Evolutionary conservation across 208 protist species (phyloP), one percentile per base, ranked within the genome.

Genomic region (Angomonas deanei): DNA sequence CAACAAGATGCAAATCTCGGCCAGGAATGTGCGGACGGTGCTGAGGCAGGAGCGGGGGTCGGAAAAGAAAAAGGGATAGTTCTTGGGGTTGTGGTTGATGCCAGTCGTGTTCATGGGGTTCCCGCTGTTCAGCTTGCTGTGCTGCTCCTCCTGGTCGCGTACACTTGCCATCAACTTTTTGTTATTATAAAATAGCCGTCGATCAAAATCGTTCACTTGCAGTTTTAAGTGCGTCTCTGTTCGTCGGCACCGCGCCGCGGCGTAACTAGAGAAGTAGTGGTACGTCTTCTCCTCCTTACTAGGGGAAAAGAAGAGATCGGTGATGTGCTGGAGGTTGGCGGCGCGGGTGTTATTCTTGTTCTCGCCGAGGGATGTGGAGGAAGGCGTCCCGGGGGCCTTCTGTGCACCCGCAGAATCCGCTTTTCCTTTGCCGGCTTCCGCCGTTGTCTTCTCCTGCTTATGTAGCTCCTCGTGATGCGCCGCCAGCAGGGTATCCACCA

Each of bases 31-130:
- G 3, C 64, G 64, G 26, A 55, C 54, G 31, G 36, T 36, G 2
- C 27, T 42, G 33, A 57, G 52, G 2, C 34, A 49, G 3, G 49
- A 55, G n/a, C 42, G 46, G 1, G 64, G 54, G 54, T 68, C 58
- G 11, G 39, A 8, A 36, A 62, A 68, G 55, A 62, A 68, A 30
- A 68, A 68, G 52, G 46, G 52, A 11, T 54, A 34, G 38, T 68
- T 68, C 21, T 53, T 53, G n/a, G 47, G 47, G 11, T 28, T 15
- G n/a, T 53, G 8, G n/a, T n/a, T n/a, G n/a, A n/a, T n/a, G n/a
- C n/a, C n/a, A n/a, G n/a, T n/a, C n/a, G n/a, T n/a, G n/a, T n/a
- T n/a, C n/a, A n/a, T n/a, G n/a, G n/a, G n/a, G n/a, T n/a, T n/a
- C n/a, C n/a, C n/a, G n/a, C n/a, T n/a, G n/a, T n/a, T n/a, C 36